A percentile compares a stretch with the other conserved stretches of the same genome.
These are phyloP conservation scores for Phytophthora quininea DNA, from an alignment of 352 stramenopile genomes.

Conservation along the genomic window DNA sequence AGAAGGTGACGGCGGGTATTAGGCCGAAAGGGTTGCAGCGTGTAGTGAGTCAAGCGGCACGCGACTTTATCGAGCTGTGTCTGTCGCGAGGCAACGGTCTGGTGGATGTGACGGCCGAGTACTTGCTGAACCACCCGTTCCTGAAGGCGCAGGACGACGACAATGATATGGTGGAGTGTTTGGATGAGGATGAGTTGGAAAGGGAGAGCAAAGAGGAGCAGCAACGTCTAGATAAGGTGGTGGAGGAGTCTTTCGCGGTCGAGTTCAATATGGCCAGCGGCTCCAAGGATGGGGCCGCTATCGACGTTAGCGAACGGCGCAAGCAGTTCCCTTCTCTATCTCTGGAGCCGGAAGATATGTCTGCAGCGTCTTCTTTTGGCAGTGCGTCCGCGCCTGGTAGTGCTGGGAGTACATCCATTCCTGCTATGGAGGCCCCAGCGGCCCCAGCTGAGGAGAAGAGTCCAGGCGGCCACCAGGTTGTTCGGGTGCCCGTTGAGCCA, in stretches of 20 bases:
- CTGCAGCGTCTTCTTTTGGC: constrained; percentile 31
- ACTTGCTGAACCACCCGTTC: constrained; percentile 77
- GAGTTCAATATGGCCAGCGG: constrained; percentile 83
- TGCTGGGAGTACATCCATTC: constrained; percentile 16
- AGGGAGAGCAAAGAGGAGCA: constrained; percentile 54
- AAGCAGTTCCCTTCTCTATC: constrained; percentile 66
- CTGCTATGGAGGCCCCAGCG: constrained; percentile 16
- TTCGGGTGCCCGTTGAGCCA: constrained; percentile 32
- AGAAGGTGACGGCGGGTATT: constrained; percentile 89
- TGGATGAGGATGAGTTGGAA: constrained; percentile 74
- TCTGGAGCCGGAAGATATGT: constrained; percentile 57
- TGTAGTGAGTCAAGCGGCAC: constrained; percentile 72
- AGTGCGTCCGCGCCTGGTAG: constrained; percentile 23
- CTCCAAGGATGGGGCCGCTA: constrained; percentile 44
- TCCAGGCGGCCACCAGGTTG: constrained; percentile 45
- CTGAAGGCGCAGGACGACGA: constrained; percentile 83
- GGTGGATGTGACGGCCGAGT: constrained; percentile 83
- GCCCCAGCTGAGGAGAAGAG: constrained; percentile 56
- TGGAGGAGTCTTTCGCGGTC: constrained; percentile 63
- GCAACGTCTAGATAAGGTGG: constrained; percentile 58
- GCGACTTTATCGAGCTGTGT: constrained; percentile 87
- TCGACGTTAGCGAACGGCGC: constrained; percentile 44
- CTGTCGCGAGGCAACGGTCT: constrained; percentile 79
- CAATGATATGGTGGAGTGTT: constrained; percentile 74
- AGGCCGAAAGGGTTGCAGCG: constrained; percentile 73